Percentiles rank a stretch among this genome's conserved stretches.
Evolutionary conservation across 257 asterid species (phyloP).

Genomic region (Solanum boliviense): DNA sequence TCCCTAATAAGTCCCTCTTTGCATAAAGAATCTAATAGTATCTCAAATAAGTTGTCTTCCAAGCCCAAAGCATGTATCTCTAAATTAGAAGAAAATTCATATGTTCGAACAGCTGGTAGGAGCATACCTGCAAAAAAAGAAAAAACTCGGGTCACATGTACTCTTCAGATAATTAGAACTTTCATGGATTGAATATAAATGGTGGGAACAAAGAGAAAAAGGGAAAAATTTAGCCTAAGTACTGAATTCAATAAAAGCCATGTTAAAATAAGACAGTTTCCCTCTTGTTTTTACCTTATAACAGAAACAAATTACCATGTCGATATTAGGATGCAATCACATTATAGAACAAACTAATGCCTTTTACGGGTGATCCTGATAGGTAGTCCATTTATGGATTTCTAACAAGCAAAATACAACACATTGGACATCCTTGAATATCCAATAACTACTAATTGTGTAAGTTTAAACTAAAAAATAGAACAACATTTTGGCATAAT

Average conservation of each 20-base stretch:
- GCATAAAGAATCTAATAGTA: conserved; percentile 68
- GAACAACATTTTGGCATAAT: neutral
- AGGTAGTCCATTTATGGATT: neutral
- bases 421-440: neutral
- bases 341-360: neutral
- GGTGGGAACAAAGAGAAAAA: neutral
- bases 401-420: neutral
- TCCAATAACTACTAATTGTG: neutral
- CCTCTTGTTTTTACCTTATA: neutral
- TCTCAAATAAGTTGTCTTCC: conserved; percentile 37
- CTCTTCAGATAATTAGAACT: neutral
- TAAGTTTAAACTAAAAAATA: neutral
- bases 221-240: neutral
- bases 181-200: neutral
- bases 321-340: neutral
- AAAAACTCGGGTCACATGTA: neutral
- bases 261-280: neutral
- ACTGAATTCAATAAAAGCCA: neutral
- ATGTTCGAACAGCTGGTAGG: conserved; percentile 52
- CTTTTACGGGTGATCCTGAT: neutral
- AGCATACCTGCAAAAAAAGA: conserved; percentile 40
- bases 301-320: neutral
- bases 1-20: conserved; percentile 65
- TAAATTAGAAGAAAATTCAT: conserved; percentile 43
- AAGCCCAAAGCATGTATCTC: conserved; percentile 20